A percentile compares a stretch with the other conserved stretches of the same genome.
Conservation (phyloP, 2,329 filamentous ascomycete species). For the Cordyceps tenuipes region DNA sequence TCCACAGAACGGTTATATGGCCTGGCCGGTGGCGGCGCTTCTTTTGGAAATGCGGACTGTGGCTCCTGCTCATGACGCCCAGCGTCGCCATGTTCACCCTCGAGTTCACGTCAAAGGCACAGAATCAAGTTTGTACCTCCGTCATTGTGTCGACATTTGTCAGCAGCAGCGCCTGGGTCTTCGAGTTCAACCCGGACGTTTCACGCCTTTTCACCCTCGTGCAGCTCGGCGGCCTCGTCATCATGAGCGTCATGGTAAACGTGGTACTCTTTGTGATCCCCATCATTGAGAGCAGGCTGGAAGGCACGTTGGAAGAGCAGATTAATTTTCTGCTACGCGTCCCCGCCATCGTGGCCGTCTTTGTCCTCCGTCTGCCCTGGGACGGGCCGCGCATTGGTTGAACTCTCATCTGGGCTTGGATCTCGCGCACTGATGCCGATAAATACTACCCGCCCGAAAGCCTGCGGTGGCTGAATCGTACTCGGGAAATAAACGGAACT, state of each 20-base stretch:
- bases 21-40: background rate
- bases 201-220: background rate
- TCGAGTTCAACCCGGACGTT: constrained; percentile 3
- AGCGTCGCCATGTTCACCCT: constrained; percentile 1
- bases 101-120: constrained; percentile 5
- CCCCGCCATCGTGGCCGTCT: background rate
- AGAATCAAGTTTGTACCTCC: background rate
- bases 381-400: constrained; percentile 1
- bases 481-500: background rate
- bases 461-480: constrained; percentile 1
- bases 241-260: background rate
- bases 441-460: constrained; percentile 1
- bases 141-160: constrained; percentile 1
- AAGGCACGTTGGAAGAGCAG: constrained; percentile 4
- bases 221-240: background rate
- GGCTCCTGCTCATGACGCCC: background rate
- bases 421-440: background rate
- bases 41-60: constrained; percentile 3
- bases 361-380: background rate
- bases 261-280: no score
- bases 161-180: constrained; percentile 2
- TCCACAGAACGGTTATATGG: no score
- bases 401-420: background rate
- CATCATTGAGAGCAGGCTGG: no score
- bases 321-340: background rate